Base-by-base conservation (phyloP, 257 asterid genomes). In the Solanum ossicruentum region DNA sequence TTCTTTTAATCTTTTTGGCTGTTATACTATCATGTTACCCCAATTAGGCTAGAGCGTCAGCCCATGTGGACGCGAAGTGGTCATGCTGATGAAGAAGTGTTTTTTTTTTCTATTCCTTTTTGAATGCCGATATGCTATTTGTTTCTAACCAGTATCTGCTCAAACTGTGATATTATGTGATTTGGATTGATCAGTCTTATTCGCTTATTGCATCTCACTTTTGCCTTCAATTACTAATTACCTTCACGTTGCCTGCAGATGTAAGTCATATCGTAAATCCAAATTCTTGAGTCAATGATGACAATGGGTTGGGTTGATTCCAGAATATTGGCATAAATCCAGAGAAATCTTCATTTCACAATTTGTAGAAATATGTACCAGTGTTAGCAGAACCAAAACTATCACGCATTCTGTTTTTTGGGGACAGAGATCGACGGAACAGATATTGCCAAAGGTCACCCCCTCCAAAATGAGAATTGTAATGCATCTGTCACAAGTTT, bases 341-440 rank as follows among this genome's bases (percentile, higher is more conserved):
- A 85, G 52, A 47, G 56, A 41, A 70, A 55, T 86, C 47, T 77
- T 23, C 26, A 20, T 83, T 73, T 79, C 67, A 77, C 65, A 81
- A 75, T 85, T 85, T 85, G 88, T 88, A 88, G 89, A 87, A 83
- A 26, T 86, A 84, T 88, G 89, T 92, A 86, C 81, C 80, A 80
- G 75, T 88, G 79, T 60, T 85, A 77, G 83, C 88, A 84, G 73
- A 85, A 72, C 47, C 49, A 47, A 83, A 81, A 66, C 10, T 41
- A 60, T 84, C 26, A 78, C 54, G 23, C 83, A 52, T 78, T 78
- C 66, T 5, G 41, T 78, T 85, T 69, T 82, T 85, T 60, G 47
- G 82, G 84, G 45, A 55, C 47, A 51, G 85, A 16, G 23, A 56
- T 61, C 6, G 39, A 49, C n/a, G 49, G 83, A n/a, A 78, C 49